Conservation (phyloP, 768 basidiomycete species). For the Zangia roseola region DNA sequence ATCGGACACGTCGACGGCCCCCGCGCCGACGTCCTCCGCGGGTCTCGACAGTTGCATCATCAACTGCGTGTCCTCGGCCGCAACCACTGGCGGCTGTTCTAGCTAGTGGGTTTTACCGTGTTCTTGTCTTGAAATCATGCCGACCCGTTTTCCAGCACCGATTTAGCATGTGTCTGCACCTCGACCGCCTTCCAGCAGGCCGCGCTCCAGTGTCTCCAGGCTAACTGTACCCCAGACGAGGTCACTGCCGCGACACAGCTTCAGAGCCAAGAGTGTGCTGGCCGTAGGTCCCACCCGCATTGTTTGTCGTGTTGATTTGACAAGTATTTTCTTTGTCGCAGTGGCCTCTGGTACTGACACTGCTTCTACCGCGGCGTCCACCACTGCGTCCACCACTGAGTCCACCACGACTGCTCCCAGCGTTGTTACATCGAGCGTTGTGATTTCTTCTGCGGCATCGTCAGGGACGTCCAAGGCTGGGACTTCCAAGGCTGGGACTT, state of each 20-base stretch:
- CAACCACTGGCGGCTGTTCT: not conserved
- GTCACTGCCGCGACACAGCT: conserved; percentile 28
- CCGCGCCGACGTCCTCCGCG: conserved; percentile 5
- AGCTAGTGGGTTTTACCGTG: conserved; percentile 13
- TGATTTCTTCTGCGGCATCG: not conserved
- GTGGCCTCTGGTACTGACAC: not conserved
- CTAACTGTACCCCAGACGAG: conserved; percentile 35
- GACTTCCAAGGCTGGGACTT: no score
- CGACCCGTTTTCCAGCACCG: conserved; percentile 28
- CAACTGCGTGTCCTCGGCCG: conserved; percentile 3
- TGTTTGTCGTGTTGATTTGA: not conserved
- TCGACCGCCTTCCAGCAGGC: conserved; percentile 36
- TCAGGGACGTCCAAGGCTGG: not conserved
- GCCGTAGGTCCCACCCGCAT: conserved; percentile 4
- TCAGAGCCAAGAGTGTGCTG: conserved; percentile 34
- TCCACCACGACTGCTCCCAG: no score
- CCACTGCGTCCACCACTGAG: not conserved
- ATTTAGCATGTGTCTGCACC: conserved; percentile 41
- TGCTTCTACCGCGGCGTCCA: not conserved
- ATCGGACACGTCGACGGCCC: not conserved
- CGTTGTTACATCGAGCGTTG: not conserved
- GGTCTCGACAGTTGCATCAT: conserved; percentile 10
- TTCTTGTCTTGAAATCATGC: not conserved
- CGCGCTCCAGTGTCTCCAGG: conserved; percentile 33
- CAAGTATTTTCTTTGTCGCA: not conserved